A percentile compares a stretch with the other conserved stretches of the same genome.
phyloP scores from a whole-genome alignment of 345 rosid genomes.

The Passiflora organensis region DNA sequence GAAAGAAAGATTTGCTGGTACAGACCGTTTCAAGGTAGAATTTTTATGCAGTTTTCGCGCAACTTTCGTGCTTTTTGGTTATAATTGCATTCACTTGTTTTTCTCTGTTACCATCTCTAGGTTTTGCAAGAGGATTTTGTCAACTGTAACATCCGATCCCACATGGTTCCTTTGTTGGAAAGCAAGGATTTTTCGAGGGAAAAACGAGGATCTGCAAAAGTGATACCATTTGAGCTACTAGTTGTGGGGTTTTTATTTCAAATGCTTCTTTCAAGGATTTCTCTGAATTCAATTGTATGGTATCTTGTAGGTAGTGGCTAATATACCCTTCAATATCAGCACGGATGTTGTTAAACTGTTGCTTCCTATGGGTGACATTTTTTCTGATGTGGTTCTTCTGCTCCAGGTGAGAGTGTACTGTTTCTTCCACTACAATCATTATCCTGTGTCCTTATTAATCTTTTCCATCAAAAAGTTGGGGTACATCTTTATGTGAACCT shows the following conservation, averaged over 20 bases:
- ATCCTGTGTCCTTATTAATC: neutral
- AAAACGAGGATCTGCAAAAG: constrained; percentile 51
- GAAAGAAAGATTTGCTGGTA: constrained; percentile 55
- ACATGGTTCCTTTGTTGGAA: constrained; percentile 48
- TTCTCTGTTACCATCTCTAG: constrained; percentile 22
- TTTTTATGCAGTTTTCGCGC: neutral
- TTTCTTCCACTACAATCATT: neutral
- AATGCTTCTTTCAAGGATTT: neutral
- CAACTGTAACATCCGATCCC: constrained; percentile 66
- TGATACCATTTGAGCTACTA: constrained; percentile 18
- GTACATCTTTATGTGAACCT: neutral
- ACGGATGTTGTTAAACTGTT: constrained; percentile 75
- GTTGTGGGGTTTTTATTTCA: neutral
- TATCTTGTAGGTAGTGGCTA: constrained; percentile 68
- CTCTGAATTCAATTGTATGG: neutral
- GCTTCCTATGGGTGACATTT: constrained; percentile 91
- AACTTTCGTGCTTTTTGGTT: neutral
- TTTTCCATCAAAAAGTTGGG: neutral
- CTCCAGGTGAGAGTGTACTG: constrained; percentile 52
- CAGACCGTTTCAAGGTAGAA: constrained; percentile 51
- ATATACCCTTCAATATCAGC: constrained; percentile 84
- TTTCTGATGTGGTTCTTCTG: constrained; percentile 82
- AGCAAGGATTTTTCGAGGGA: constrained; percentile 15
- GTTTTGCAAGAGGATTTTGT: constrained; percentile 81
- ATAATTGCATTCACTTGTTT: neutral